Evolutionary conservation across 352 stramenopile genomes (phyloP), one percentile per base, ranked within the genome.

Genomic region (Phytophthora pisi): DNA sequence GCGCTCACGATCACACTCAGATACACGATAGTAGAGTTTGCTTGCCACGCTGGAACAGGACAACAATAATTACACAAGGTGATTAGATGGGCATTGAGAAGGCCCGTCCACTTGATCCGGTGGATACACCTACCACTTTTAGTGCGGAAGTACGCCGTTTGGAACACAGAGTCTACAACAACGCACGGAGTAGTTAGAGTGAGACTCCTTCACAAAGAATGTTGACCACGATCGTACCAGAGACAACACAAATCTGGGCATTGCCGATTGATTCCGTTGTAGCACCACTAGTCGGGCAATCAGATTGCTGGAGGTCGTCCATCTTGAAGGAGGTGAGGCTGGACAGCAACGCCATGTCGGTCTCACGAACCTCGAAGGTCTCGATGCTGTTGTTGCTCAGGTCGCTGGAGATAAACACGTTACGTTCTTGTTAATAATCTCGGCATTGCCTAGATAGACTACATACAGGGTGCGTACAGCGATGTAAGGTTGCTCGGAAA

Each of bases 351-450:
- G 51, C 50, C 13, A 74, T 42, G 26, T 81, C 70, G 11, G 62
- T 68, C 45, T 70, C 55, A 9, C 59, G 63, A 36, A 81, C 42
- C 61, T 76, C 70, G 23, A 81, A 72, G 1, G 16, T 30, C n/a
- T 66, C 51, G 23, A 81, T 76, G 26, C 15, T 72, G 53, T 81
- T 81, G 60, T 75, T 70, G 43, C 74, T 77, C 15, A 81, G 42
- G 49, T 81, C 74, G 6, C 74, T 81, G 50, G 13, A 61, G 7
- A 20, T 15, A n/a, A n/a, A 42, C 16, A n/a, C 13, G 20, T 20
- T 20, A 20, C 20, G 20, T 20, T 20, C 20, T 20, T 20, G 20
- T 20, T 20, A 20, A 20, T 20, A 20, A 16, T 13, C 36, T 42
- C 36, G 13, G 9, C 36, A 42, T 13, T 42, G 13, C 9, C 13